A percentile compares a stretch with the other conserved stretches of the same genome.
Conservation (phyloP, 2,329 filamentous ascomycete genomes). For the Escovopsis weberi region DNA sequence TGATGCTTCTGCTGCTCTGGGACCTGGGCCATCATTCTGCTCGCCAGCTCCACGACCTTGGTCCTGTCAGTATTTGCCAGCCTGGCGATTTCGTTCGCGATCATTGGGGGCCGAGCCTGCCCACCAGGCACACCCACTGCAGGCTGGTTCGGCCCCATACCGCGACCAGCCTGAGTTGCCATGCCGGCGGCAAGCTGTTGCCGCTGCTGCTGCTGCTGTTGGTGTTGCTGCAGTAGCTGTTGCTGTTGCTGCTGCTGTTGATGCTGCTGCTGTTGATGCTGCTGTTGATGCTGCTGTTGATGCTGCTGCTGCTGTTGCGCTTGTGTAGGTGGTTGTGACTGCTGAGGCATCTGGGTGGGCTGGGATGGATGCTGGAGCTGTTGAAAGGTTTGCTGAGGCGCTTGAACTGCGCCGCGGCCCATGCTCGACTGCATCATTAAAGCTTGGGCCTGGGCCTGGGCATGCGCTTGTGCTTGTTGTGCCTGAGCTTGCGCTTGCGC, state of each 20-base stretch:
- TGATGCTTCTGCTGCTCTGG: conserved; percentile 30
- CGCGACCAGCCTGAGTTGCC: conserved; percentile 21
- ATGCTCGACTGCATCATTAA: conserved; percentile 41
- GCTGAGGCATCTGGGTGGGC: conserved; percentile 32
- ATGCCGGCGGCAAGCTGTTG: conserved; percentile 19
- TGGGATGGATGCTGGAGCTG: conserved; percentile 46
- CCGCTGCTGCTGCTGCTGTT: conserved; percentile 11
- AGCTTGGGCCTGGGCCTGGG: conserved; percentile 24
- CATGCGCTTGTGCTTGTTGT: conserved; percentile 24
- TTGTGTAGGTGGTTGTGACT: conserved; percentile 6
- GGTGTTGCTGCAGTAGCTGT: conserved; percentile 6
- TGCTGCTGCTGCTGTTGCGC: conserved; percentile 15
- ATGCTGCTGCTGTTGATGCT: conserved; percentile 8
- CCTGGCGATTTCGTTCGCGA: conserved; percentile 21
- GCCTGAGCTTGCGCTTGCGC: conserved; percentile 26
- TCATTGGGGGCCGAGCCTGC: conserved; percentile 16
- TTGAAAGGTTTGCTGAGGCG: conserved; percentile 39
- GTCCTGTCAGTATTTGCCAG: conserved; percentile 29
- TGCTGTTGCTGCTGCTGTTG: conserved; percentile 19
- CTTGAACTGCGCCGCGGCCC: conserved; percentile 35
- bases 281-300: background rate
- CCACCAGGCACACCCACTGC: conserved; percentile 23
- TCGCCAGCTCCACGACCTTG: conserved; percentile 31
- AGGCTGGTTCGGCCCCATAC: conserved; percentile 28
- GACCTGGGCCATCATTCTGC: conserved; percentile 23